Percentiles rank a stretch among this genome's conserved stretches.
Conservation (phyloP, 108 stramenopile species). For the Asterionellopsis glacialis region DNA sequence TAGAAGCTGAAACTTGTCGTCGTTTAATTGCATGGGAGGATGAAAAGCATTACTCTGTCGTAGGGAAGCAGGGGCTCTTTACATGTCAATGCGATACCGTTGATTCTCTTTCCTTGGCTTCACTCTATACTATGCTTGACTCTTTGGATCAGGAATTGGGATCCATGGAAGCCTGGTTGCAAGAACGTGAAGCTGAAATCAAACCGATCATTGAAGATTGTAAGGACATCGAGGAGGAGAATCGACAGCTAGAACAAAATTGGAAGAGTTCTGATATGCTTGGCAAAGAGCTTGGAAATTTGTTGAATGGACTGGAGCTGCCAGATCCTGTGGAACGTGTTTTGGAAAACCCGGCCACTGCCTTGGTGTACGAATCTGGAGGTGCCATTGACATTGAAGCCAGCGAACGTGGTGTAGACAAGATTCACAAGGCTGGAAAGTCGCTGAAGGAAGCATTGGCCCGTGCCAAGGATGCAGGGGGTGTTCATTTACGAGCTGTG, state of each 20-base stretch:
- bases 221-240: constrained; percentile 84
- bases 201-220: constrained; percentile 90
- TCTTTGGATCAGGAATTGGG: constrained; percentile 72
- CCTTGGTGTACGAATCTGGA: constrained; percentile 58
- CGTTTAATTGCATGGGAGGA: constrained; percentile 91
- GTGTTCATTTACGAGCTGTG: constrained; percentile 77
- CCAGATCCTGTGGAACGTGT: constrained; percentile 51
- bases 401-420: constrained; percentile 74
- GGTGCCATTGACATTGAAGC: constrained; percentile 69
- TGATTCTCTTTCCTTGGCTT: constrained; percentile 67
- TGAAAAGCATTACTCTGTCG: constrained; percentile 71
- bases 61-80: constrained; percentile 15
- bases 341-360: constrained; percentile 72
- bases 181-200: constrained; percentile 72
- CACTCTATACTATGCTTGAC: constrained; percentile 70
- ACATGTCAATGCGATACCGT: constrained; percentile 27
- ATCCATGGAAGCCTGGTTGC: constrained; percentile 83
- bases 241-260: constrained; percentile 86
- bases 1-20: constrained; percentile 85
- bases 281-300: constrained; percentile 62
- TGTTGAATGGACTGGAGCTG: constrained; percentile 67
- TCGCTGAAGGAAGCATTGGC: constrained; percentile 75
- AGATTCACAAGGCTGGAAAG: constrained; percentile 73
- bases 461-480: constrained; percentile 71
- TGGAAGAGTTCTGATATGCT: constrained; percentile 82